Conservation (phyloP, 192 early-diverging fungal species). For the Chytriomyces hyalinus region DNA sequence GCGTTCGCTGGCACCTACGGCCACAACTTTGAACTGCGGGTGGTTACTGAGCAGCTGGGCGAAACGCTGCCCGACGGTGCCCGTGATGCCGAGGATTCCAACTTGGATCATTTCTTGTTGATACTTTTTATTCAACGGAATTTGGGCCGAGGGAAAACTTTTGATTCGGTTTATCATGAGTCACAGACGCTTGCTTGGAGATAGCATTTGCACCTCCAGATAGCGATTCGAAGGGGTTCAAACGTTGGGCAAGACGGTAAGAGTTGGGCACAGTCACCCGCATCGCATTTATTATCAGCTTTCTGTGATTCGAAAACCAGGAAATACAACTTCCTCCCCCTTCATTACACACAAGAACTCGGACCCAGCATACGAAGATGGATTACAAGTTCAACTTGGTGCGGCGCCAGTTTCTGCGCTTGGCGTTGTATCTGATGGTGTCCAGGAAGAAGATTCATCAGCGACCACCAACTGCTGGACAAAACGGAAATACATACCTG, state of each 20-base stretch:
- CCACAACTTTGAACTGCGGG: slow-evolving; percentile 84
- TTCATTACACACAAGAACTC: background rate
- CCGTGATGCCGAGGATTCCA: slow-evolving; percentile 95
- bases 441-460: background rate
- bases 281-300: too few relatives aligned
- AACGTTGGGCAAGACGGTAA: too few relatives aligned
- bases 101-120: slow-evolving; percentile 59
- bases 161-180: too few relatives aligned
- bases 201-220: too few relatives aligned
- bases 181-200: too few relatives aligned
- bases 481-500: slow-evolving; percentile 52
- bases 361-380: background rate
- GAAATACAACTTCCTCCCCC: background rate
- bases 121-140: background rate
- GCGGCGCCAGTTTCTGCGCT: slow-evolving; percentile 99
- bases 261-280: too few relatives aligned
- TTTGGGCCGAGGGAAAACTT: too few relatives aligned
- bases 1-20: slow-evolving; percentile 87
- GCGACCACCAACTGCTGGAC: background rate
- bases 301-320: too few relatives aligned
- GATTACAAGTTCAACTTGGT: slow-evolving; percentile 95
- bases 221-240: too few relatives aligned
- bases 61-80: slow-evolving; percentile 98
- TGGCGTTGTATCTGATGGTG: slow-evolving; percentile 90
- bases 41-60: slow-evolving; percentile 86